These are phyloP conservation scores for Suhomyces sp. DNA, from an alignment of 805 yeast species.

Conservation along the genomic window DNA sequence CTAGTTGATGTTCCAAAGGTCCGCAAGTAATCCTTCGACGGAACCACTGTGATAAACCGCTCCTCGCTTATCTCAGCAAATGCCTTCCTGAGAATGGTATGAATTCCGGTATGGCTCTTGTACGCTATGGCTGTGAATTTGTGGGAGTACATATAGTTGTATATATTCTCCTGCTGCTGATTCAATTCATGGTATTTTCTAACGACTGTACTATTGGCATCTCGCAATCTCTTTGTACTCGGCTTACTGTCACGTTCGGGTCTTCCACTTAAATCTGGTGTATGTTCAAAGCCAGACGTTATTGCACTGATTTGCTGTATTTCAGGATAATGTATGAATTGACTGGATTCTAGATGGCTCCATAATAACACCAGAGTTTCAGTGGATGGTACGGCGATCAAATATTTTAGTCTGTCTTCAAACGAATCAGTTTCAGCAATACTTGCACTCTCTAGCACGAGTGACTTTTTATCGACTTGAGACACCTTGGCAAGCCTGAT, in stretches of 20 bases:
- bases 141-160: background rate
- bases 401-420: conserved; percentile 6
- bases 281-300: background rate
- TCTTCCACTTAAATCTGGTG: background rate
- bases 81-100: conserved; percentile 4
- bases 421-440: conserved; percentile 4
- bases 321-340: background rate
- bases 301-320: background rate
- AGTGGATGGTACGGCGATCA: conserved; percentile 3
- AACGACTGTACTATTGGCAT: background rate
- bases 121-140: conserved; percentile 9
- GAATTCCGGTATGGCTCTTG: conserved; percentile 8
- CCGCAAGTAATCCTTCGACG: conserved; percentile 8
- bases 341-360: background rate
- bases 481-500: conserved; percentile 12
- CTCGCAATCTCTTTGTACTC: background rate
- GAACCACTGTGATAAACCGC: conserved; percentile 13
- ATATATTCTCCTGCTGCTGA: background rate
- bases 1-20: conserved; percentile 2
- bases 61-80: conserved; percentile 5
- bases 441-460: background rate
- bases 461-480: background rate
- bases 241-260: background rate
- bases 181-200: background rate
- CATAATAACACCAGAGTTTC: background rate